Evolutionary conservation across 306 rosid species (phyloP), one percentile per base, ranked within the genome.

Genomic region (Rubus idaeus): DNA sequence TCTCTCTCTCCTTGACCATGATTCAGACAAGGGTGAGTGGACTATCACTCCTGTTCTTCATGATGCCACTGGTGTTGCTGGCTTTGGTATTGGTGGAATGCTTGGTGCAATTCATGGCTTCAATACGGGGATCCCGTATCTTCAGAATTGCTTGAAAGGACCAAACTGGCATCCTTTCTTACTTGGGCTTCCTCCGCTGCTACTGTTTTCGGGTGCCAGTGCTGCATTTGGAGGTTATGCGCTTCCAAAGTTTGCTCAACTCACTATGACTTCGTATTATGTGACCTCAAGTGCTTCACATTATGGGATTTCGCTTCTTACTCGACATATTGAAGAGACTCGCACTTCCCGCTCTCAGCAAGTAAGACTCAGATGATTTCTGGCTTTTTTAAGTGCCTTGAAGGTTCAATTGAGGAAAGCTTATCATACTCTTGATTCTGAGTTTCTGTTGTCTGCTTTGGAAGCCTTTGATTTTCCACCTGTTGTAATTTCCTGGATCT

Each of bases 101-200:
- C 95, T 95, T 68, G 78, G 97, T 88, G 89, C 92, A 62, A 87
- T 92, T 57, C 86, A 95, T 85, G 79, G 85, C 77, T 85, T 87
- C 62, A 95, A 95, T 77, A 90, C 89, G 68, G 97, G 99, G 53
- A 84, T 92, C 51, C 99, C 96, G 0, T 88, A 86, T 85, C 91
- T 95, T 77, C 97, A 92, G 82, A 88, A 75, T 70, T 86, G 81
- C 66, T 74, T 95, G 45, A 92, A 90, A 89, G 97, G 99, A 82
- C 97, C 98, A 47, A 95, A 87, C 89, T 95, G 99, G 99, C 90
- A 92, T 81, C 99, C 97, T 79, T 90, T 92, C 68, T 75, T 87
- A 35, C 91, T 85, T 47, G 99, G 97, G 99, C 80, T 95, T 74
- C 97, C 99, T 74, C 97, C 91, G 18, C 75, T 95, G 68, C 91